Conservation (phyloP, 257 asterid genomes). For the Leonotis leonurus region DNA sequence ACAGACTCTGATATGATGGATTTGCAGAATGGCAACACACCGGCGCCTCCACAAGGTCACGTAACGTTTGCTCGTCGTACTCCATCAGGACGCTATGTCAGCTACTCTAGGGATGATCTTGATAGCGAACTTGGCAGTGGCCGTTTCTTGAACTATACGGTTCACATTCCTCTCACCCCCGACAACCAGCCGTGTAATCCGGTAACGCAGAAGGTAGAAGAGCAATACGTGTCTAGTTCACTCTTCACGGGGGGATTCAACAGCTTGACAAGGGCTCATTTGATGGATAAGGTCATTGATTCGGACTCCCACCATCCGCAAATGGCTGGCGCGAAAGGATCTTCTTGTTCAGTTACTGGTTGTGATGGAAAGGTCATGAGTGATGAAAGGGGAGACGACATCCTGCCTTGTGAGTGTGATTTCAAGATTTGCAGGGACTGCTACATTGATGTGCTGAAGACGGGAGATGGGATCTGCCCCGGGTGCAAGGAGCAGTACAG, state of each 20-base stretch:
- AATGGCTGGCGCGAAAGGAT: constrained; percentile 65
- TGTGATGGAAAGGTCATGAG: constrained; percentile 68
- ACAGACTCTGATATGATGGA: constrained; percentile 49
- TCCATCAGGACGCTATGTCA: constrained; percentile 50
- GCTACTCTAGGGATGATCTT: constrained; percentile 50
- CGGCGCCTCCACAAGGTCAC: constrained; percentile 32
- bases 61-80: constrained; percentile 48
- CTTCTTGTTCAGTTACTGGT: constrained; percentile 53
- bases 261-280: constrained; percentile 47
- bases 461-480: constrained; percentile 62
- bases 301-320: constrained; percentile 56
- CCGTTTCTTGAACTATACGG: constrained; percentile 48
- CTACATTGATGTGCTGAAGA: constrained; percentile 48
- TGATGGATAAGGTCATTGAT: constrained; percentile 60
- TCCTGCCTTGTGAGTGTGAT: constrained; percentile 70
- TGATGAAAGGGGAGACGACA: constrained; percentile 56
- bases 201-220: constrained; percentile 52
- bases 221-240: constrained; percentile 57
- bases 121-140: constrained; percentile 53
- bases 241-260: constrained; percentile 70
- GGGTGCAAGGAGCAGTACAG: constrained; percentile 72
- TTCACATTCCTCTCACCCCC: constrained; percentile 60
- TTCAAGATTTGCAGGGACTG: constrained; percentile 76
- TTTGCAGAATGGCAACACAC: constrained; percentile 44
- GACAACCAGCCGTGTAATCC: constrained; percentile 55